Percentiles rank a stretch among this genome's conserved stretches.
phyloP scores from a whole-genome alignment of 192 early-diverging fungal genomes.

The Coemansia sp. region DNA sequence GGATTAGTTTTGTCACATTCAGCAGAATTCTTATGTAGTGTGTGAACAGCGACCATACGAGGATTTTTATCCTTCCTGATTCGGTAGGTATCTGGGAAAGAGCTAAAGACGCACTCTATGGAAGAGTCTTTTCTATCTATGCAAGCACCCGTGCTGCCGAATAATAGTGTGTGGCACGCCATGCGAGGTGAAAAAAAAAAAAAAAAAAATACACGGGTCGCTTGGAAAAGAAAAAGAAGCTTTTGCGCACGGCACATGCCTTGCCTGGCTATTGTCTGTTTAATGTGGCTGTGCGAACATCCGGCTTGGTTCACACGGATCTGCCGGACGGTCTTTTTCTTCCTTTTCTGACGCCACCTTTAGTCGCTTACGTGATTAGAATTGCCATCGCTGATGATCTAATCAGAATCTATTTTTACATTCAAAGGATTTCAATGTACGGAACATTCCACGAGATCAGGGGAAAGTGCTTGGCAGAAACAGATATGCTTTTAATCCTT shows the following conservation, averaged over 20 bases:
- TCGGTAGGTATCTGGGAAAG: background rate
- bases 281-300: background rate
- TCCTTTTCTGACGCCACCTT: background rate
- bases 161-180: background rate
- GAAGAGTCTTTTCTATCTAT: background rate
- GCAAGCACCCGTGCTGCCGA: background rate
- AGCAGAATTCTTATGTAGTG: background rate
- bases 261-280: background rate
- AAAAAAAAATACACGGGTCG: background rate
- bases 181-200: background rate
- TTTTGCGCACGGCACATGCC: background rate
- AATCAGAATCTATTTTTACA: background rate
- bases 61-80: no score
- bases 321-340: background rate
- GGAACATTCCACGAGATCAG: background rate
- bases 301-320: background rate
- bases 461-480: background rate
- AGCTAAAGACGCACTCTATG: background rate
- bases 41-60: background rate
- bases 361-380: background rate
- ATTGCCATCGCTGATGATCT: background rate
- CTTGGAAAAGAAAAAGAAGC: background rate
- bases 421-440: background rate
- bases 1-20: background rate
- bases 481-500: background rate